A percentile compares a stretch with the other conserved stretches of the same genome.
phyloP scores from a whole-genome alignment of 495 filamentous ascomycete genomes.

The Tuber magnatum region DNA sequence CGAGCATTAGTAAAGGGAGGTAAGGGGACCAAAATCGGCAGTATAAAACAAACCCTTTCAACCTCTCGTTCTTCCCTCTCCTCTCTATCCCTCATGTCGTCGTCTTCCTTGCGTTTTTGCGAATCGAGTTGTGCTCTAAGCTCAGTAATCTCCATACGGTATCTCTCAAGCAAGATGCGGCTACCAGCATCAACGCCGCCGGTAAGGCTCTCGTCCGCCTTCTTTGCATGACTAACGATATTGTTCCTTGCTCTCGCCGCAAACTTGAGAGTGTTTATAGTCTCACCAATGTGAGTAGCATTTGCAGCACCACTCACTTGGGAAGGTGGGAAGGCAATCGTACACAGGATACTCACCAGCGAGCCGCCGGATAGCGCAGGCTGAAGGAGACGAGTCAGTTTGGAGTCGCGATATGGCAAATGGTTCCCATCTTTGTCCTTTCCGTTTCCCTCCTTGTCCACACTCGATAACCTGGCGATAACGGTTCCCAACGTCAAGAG shows the following conservation, averaged over 20 bases:
- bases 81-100: slow-evolving; percentile 50
- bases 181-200: slow-evolving; percentile 71
- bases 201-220: slow-evolving; percentile 79
- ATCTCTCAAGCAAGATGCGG: slow-evolving; percentile 81
- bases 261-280: slow-evolving; percentile 93
- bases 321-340: slow-evolving; percentile 69
- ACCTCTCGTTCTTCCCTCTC: slow-evolving; percentile 74
- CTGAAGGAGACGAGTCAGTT: slow-evolving; percentile 86
- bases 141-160: slow-evolving; percentile 86
- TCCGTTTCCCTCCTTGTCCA: slow-evolving; percentile 73
- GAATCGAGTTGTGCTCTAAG: slow-evolving; percentile 72
- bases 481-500: slow-evolving; percentile 91
- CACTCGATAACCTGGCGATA: slow-evolving; percentile 73
- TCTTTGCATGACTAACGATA: slow-evolving; percentile 94
- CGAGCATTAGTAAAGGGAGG: slow-evolving; percentile 8
- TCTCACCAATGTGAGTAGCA: slow-evolving; percentile 70
- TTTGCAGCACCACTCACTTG: slow-evolving; percentile 57
- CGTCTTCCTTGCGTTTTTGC: slow-evolving; percentile 66
- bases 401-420: slow-evolving; percentile 92
- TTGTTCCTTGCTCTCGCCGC: slow-evolving; percentile 94
- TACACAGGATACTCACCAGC: slow-evolving; percentile 93
- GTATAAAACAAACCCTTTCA: slow-evolving; percentile 47
- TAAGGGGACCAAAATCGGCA: slow-evolving; percentile 9
- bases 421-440: slow-evolving; percentile 74
- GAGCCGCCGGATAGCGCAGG: slow-evolving; percentile 89